Conservation (phyloP, 2,329 filamentous ascomycete species). For the Fusarium haematococcum region DNA sequence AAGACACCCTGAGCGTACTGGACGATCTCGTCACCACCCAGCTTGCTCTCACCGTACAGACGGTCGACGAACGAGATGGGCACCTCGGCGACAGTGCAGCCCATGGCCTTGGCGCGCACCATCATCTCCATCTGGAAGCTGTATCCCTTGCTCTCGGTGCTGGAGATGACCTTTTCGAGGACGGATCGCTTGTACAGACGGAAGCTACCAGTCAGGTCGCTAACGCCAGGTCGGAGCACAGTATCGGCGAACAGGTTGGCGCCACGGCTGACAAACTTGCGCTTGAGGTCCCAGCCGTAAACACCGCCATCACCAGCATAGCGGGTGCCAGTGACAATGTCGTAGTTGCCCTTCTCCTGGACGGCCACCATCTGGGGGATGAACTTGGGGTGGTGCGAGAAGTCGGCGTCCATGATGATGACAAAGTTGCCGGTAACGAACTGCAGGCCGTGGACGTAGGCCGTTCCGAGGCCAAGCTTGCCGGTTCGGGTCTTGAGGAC, state of each 20-base stretch:
- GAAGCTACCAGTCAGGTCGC: constrained; percentile 95
- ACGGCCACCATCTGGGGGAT: constrained; percentile 91
- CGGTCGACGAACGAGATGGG: constrained; percentile 97
- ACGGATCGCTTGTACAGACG: constrained; percentile 92
- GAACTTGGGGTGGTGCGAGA: constrained; percentile 99
- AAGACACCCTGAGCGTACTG: constrained; percentile 93
- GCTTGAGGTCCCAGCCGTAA: constrained; percentile 95
- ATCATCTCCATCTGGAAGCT: constrained; percentile 99
- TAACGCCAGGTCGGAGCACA: constrained; percentile 90
- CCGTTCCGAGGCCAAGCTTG: constrained; percentile 96
- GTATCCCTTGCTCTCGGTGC: constrained; percentile 96
- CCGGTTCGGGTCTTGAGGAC: constrained; percentile 88
- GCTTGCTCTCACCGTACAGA: constrained; percentile 93
- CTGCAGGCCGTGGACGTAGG: constrained; percentile 94
- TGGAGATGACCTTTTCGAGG: constrained; percentile 88
- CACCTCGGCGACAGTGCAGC: constrained; percentile 92
- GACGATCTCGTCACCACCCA: constrained; percentile 94
- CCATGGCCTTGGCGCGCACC: constrained; percentile 96
- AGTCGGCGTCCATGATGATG: constrained; percentile 99
- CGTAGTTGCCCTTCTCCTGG: constrained; percentile 83
- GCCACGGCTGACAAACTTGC: constrained; percentile 84
- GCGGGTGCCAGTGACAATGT: constrained; percentile 96
- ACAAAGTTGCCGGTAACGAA: constrained; percentile 94
- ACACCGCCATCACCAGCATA: constrained; percentile 93
- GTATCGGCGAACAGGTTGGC: constrained; percentile 98